Conservation (phyloP, 2,329 filamentous ascomycete species). For the Dactylonectria estremocensis region DNA sequence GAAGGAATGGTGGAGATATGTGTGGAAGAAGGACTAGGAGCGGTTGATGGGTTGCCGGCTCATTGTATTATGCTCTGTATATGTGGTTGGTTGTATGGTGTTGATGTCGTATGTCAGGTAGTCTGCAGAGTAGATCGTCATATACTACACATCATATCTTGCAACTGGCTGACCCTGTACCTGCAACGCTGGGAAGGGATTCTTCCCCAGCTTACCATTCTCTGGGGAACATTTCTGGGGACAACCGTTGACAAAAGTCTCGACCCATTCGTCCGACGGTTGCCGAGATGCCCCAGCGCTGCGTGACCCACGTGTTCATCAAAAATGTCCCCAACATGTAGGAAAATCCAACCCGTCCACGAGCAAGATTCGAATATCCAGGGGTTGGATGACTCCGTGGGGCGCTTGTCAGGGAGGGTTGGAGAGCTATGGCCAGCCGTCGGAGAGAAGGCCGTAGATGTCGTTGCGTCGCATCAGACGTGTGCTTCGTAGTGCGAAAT, state of each 20-base stretch:
- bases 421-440: not conserved
- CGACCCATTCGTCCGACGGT: conserved; percentile 20
- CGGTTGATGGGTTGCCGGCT: not conserved
- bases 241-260: conserved; percentile 2
- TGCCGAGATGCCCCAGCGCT: conserved; percentile 8
- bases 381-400: conserved; percentile 3
- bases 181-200: not conserved
- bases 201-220: not conserved
- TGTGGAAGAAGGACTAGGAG: conserved; percentile 65
- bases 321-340: not conserved
- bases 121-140: not conserved
- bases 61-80: not conserved
- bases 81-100: not conserved
- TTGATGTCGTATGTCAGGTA: not conserved
- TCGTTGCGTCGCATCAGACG: not conserved
- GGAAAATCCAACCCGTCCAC: not conserved
- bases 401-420: not conserved
- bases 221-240: not conserved
- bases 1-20: conserved; percentile 89
- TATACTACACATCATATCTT: not conserved
- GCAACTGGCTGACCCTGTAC: not conserved
- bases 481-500: conserved; percentile 8
- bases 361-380: not conserved
- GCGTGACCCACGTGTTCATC: conserved; percentile 23
- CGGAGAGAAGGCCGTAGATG: conserved; percentile 25